Percentiles rank a stretch among this genome's conserved stretches.
Evolutionary conservation across 495 filamentous ascomycete species (phyloP).

Genomic region (Penicillium longicatenatum): DNA sequence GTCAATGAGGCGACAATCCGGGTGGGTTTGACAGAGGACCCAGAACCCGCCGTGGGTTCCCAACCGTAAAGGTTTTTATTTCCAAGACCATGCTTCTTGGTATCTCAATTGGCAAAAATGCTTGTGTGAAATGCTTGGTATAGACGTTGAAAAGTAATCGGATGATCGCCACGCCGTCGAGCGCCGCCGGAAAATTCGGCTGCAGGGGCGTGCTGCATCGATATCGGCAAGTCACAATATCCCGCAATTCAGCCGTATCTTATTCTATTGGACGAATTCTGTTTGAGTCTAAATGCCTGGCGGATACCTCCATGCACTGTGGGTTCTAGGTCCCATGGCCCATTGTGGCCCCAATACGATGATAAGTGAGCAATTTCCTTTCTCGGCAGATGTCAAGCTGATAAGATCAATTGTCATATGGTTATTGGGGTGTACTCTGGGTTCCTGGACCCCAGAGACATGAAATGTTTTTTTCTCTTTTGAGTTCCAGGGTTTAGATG

Average conservation of each 20-base stretch:
- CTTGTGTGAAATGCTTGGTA: background rate
- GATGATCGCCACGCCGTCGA: background rate
- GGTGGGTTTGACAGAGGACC: background rate
- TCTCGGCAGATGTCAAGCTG: too few relatives aligned
- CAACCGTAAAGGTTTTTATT: background rate
- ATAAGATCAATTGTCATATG: background rate
- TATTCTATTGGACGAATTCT: background rate
- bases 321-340: background rate
- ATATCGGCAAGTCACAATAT: background rate
- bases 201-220: background rate
- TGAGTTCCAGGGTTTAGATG: background rate
- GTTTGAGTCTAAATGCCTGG: background rate
- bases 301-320: background rate
- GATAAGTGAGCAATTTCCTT: too few relatives aligned
- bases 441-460: background rate
- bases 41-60: background rate
- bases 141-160: background rate
- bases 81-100: background rate
- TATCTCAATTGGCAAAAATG: too few relatives aligned
- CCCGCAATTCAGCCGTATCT: background rate
- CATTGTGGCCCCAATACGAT: too few relatives aligned
- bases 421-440: background rate
- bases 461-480: background rate
- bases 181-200: background rate
- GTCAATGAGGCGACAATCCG: background rate